A percentile compares a stretch with the other conserved stretches of the same genome.
phyloP scores from a whole-genome alignment of 805 yeast species.

The Candida silvicultrix region DNA sequence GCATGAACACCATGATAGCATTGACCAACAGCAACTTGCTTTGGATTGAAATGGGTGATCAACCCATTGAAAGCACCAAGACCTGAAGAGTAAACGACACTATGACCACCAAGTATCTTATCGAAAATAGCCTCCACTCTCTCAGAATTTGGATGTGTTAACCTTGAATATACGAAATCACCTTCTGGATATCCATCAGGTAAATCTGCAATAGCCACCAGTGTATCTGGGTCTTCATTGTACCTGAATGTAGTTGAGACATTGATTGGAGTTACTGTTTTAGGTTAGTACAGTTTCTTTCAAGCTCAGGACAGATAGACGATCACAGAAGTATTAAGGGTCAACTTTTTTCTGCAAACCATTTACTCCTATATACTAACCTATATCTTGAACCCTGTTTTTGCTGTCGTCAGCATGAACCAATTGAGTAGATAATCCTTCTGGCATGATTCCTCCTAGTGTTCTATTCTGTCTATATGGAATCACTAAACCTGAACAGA shows the following conservation, averaged over 20 bases:
- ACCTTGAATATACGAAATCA: slow-evolving; percentile 58
- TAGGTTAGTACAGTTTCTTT: slow-evolving; percentile 24
- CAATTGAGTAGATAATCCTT: slow-evolving; percentile 45
- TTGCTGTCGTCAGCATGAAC: slow-evolving; percentile 68
- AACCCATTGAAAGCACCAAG: slow-evolving; percentile 76
- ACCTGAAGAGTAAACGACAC: slow-evolving; percentile 73
- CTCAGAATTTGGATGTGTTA: slow-evolving; percentile 65
- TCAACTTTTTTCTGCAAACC: background rate
- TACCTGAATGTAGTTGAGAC: slow-evolving; percentile 77
- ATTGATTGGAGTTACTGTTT: slow-evolving; percentile 67
- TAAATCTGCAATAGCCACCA: slow-evolving; percentile 39
- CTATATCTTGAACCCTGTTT: slow-evolving; percentile 55
- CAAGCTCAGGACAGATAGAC: background rate
- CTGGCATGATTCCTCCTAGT: slow-evolving; percentile 8
- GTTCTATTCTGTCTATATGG: too few species aligned
- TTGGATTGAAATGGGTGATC: slow-evolving; percentile 66
- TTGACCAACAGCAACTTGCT: slow-evolving; percentile 63
- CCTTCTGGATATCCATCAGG: slow-evolving; percentile 28
- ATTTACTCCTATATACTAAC: too few species aligned
- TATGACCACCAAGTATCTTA: slow-evolving; percentile 53
- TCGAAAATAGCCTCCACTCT: slow-evolving; percentile 63
- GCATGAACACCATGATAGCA: slow-evolving; percentile 86
- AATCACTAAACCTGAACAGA: too few species aligned
- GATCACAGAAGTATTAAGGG: background rate
- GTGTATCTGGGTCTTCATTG: slow-evolving; percentile 47